Conservation (phyloP, 352 stramenopile species). For the Globisporangium rhizosaccharum region DNA sequence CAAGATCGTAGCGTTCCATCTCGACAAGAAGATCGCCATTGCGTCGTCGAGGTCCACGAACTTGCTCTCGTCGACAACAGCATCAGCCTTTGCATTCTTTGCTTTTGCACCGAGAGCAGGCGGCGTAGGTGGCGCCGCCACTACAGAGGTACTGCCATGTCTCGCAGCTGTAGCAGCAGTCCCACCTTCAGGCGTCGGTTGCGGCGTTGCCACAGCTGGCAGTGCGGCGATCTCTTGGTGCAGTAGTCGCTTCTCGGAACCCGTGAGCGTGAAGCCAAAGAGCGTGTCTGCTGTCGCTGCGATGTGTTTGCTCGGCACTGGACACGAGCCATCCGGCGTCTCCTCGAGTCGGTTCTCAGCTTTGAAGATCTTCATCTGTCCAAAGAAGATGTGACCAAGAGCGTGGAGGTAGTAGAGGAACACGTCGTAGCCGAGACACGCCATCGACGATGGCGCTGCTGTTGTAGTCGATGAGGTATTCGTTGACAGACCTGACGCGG, state of each 20-base stretch:
- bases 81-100: neutral
- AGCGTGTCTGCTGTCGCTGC: conserved; percentile 25
- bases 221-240: conserved; percentile 31
- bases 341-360: conserved; percentile 48
- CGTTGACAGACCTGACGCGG: conserved; percentile 26
- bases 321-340: conserved; percentile 41
- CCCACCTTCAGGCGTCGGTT: neutral
- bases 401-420: conserved; percentile 69
- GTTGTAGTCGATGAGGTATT: neutral
- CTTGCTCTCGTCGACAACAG: neutral
- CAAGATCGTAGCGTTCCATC: conserved; percentile 37
- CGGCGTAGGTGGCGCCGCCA: no score
- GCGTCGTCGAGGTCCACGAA: conserved; percentile 64
- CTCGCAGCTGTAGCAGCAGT: neutral
- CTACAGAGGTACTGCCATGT: neutral
- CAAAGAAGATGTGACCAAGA: conserved; percentile 57
- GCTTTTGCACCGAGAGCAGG: neutral
- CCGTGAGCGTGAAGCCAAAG: conserved; percentile 43
- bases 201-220: neutral
- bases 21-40: conserved; percentile 50
- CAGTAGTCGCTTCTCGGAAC: conserved; percentile 26
- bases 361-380: conserved; percentile 68
- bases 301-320: conserved; percentile 29
- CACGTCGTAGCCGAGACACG: conserved; percentile 37
- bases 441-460: neutral